Evolutionary conservation across 148 eudicot species (phyloP).

Genomic region (Camellia sinensis): DNA sequence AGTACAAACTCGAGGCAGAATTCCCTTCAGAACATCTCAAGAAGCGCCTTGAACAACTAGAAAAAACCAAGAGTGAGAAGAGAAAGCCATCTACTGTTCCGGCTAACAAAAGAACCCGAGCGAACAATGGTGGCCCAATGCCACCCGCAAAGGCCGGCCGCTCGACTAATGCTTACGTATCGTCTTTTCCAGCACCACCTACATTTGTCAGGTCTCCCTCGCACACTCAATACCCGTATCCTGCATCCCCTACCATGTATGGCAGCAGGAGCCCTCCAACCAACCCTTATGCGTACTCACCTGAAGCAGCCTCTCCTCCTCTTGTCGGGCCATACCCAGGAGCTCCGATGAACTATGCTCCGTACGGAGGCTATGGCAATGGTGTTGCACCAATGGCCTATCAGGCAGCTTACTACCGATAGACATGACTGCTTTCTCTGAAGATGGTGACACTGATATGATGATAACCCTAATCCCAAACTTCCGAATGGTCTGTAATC

Average conservation of each 20-base stretch:
- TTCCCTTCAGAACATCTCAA: constrained; percentile 82
- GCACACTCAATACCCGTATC: constrained; percentile 77
- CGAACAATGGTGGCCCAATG: constrained; percentile 85
- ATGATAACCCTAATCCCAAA: constrained; percentile 33
- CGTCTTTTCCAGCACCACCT: constrained; percentile 90
- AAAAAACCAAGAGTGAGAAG: constrained; percentile 82
- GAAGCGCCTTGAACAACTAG: constrained; percentile 89
- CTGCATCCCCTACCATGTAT: constrained; percentile 48
- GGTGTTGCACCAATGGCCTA: constrained; percentile 64
- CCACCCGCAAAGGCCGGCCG: constrained; percentile 99
- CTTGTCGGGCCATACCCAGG: constrained; percentile 64
- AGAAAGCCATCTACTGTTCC: constrained; percentile 71
- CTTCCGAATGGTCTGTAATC: constrained; percentile 57
- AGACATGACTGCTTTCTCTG: constrained; percentile 41
- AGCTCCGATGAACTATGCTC: constrained; percentile 62
- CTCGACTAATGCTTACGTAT: constrained; percentile 82
- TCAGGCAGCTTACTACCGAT: constrained; percentile 84
- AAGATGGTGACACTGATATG: constrained; percentile 57
- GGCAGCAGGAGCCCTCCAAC: constrained; percentile 66
- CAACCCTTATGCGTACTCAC: constrained; percentile 59
- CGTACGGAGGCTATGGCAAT: constrained; percentile 66
- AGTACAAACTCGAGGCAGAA: constrained; percentile 83
- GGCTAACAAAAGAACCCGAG: constrained; percentile 87
- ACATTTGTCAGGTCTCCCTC: constrained; percentile 70
- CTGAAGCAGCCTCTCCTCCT: constrained; percentile 63